Percentiles rank a stretch among this genome's conserved stretches.
phyloP scores from a whole-genome alignment of 257 asterid genomes.

The Fraxinus pennsylvanica region DNA sequence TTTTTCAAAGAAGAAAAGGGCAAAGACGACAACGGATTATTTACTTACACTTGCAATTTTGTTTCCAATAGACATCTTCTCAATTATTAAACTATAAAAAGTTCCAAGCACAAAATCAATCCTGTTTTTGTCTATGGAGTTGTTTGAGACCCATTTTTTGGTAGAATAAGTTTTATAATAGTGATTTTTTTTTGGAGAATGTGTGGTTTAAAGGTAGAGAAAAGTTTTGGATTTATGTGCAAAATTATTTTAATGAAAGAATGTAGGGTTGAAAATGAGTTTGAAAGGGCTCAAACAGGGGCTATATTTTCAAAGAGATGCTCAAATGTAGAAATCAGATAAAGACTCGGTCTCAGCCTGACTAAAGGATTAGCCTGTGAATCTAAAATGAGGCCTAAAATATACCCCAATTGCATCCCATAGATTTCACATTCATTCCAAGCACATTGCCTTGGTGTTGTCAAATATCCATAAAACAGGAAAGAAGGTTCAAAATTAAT shows the following conservation, averaged over 20 bases:
- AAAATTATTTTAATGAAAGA: too few relatives aligned
- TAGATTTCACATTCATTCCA: neutral
- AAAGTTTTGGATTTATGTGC: too few relatives aligned
- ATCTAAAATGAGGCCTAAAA: neutral
- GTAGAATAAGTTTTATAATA: too few relatives aligned
- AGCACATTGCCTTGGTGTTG: neutral
- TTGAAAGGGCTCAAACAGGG: too few relatives aligned
- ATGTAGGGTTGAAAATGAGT: too few relatives aligned
- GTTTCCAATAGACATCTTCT: neutral
- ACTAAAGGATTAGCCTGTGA: neutral
- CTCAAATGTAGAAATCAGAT: slow-evolving; percentile 46
- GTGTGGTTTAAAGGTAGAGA: too few relatives aligned
- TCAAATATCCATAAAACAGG: neutral
- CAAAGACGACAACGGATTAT: neutral
- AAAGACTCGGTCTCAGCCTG: neutral
- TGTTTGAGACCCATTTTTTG: too few relatives aligned
- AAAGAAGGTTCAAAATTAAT: neutral
- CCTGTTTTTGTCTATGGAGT: too few relatives aligned
- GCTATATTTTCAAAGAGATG: neutral
- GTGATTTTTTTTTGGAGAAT: too few relatives aligned
- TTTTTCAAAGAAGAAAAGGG: neutral
- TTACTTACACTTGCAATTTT: neutral
- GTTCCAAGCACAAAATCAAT: neutral
- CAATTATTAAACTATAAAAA: neutral
- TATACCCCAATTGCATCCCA: neutral